Evolutionary conservation across 352 stramenopile genomes (phyloP).

Genomic region (Phytophthora macrochlamydospora): DNA sequence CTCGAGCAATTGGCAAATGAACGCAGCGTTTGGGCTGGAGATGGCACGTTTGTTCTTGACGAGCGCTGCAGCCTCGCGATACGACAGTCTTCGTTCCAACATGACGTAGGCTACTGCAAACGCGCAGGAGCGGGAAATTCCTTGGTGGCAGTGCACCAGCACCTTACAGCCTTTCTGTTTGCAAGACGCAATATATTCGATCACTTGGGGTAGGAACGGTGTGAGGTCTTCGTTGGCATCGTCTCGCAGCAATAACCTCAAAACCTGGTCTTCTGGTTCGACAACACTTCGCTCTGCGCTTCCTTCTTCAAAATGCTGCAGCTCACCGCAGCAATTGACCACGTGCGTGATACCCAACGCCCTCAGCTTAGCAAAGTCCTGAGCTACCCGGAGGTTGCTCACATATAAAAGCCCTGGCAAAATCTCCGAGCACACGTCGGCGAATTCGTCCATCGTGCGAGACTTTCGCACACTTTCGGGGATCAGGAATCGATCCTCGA

Average conservation of each 20-base stretch:
- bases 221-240: conserved; percentile 66
- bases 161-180: conserved; percentile 29
- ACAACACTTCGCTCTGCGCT: not conserved
- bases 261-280: conserved; percentile 7
- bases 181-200: conserved; percentile 46
- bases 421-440: conserved; percentile 65
- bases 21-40: conserved; percentile 65
- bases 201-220: conserved; percentile 57
- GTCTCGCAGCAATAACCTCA: conserved; percentile 58
- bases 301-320: conserved; percentile 21
- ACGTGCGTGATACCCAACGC: conserved; percentile 58
- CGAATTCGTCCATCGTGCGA: conserved; percentile 38
- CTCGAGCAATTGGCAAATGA: conserved; percentile 71
- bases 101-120: conserved; percentile 74
- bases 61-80: conserved; percentile 37
- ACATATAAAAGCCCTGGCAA: conserved; percentile 59
- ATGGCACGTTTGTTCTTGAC: conserved; percentile 58
- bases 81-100: conserved; percentile 33
- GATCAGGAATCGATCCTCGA: conserved; percentile 34
- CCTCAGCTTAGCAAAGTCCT: conserved; percentile 26
- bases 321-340: conserved; percentile 61
- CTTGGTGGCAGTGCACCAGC: conserved; percentile 75
- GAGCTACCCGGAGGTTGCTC: conserved; percentile 55
- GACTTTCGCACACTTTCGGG: conserved; percentile 74
- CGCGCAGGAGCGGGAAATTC: conserved; percentile 71